Evolutionary conservation across 2,329 filamentous ascomycete species (phyloP).

Genomic region (Talaromyces sp.): DNA sequence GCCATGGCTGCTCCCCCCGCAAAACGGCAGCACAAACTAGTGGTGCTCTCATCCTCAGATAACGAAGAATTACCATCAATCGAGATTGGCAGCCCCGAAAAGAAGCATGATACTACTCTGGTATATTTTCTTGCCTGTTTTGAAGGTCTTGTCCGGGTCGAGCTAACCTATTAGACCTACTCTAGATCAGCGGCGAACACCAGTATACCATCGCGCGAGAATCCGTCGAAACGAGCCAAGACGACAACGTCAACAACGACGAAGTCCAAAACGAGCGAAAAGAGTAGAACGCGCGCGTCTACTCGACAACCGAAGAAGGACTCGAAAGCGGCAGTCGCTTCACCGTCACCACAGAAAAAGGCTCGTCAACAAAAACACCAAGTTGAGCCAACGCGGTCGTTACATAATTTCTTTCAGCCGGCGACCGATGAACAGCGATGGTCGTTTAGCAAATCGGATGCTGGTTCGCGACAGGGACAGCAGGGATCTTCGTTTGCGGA

Average conservation of each 20-base stretch:
- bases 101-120: background rate
- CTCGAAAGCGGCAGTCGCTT: background rate
- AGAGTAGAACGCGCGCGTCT: background rate
- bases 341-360: conserved; percentile 23
- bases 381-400: conserved; percentile 32
- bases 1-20: conserved; percentile 37
- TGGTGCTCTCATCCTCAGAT: conserved; percentile 30
- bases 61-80: conserved; percentile 7
- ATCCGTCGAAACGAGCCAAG: conserved; percentile 2
- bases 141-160: background rate
- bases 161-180: conserved; percentile 10
- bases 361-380: conserved; percentile 17
- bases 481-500: conserved; percentile 17
- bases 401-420: conserved; percentile 44
- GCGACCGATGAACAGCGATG: conserved; percentile 43
- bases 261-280: background rate
- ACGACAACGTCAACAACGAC: background rate
- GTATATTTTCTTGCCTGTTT: background rate
- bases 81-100: background rate
- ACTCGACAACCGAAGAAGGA: background rate
- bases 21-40: conserved; percentile 40
- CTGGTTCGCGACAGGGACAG: conserved; percentile 16
- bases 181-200: conserved; percentile 1
- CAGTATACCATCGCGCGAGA: background rate
- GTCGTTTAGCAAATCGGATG: conserved; percentile 32